A percentile compares a stretch with the other conserved stretches of the same genome.
Conservation (phyloP, 495 filamentous ascomycete species). For the Podospora bellae-mahoneyi region DNA sequence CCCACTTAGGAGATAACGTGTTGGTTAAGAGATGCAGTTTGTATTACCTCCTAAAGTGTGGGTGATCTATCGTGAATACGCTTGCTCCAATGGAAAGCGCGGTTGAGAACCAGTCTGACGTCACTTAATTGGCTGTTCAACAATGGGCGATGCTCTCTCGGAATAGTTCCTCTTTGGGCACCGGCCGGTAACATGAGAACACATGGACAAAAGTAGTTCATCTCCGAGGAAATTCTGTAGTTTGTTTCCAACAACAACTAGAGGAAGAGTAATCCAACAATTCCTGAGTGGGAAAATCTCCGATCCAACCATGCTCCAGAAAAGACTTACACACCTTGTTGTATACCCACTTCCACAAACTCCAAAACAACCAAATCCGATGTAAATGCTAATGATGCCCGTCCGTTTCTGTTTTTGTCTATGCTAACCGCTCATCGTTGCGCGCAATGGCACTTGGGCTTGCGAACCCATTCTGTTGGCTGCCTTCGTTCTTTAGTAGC, state of each 20-base stretch:
- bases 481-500: conserved; percentile 32
- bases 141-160: neutral
- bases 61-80: neutral
- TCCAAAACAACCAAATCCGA: neutral
- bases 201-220: neutral
- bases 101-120: neutral
- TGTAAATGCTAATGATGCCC: neutral
- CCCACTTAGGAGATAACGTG: neutral
- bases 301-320: neutral
- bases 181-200: neutral
- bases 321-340: neutral
- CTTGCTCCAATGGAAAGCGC: no score
- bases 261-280: neutral
- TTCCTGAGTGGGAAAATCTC: neutral
- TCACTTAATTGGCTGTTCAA: neutral
- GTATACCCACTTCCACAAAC: neutral
- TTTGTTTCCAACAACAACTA: neutral
- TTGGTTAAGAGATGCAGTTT: neutral
- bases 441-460: conserved; percentile 42
- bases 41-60: neutral
- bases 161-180: neutral
- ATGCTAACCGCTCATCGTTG: conserved; percentile 26
- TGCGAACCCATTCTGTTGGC: conserved; percentile 33
- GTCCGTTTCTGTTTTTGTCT: neutral
- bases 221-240: neutral